Conservation (phyloP, 441 rosid genomes). For the Pelargonium fulgidum region DNA sequence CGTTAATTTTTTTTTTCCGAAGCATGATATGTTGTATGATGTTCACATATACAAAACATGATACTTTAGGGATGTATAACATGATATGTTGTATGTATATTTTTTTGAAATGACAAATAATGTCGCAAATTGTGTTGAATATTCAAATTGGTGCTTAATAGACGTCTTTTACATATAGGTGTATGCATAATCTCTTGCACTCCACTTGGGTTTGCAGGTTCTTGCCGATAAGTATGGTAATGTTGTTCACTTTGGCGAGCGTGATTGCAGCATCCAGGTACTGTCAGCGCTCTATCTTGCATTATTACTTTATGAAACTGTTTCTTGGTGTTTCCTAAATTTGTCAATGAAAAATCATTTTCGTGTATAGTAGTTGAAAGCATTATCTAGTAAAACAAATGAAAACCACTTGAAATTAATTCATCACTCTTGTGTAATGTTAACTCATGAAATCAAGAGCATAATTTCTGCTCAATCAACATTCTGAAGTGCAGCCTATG, state of each 20-base stretch:
- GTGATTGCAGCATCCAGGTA: slow-evolving; percentile 99
- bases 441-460: no score
- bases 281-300: slow-evolving; percentile 9
- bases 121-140: no score
- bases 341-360: neutral
- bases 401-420: neutral
- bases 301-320: neutral
- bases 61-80: no score
- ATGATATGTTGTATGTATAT: no score
- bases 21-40: no score
- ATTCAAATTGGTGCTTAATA: no score
- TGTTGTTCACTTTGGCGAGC: slow-evolving; percentile 96
- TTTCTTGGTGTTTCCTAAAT: neutral
- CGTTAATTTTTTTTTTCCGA: no score
- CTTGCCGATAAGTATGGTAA: slow-evolving; percentile 91
- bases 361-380: neutral
- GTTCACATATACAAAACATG: no score
- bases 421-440: neutral
- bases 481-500: slow-evolving; percentile 1
- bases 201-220: slow-evolving; percentile 42
- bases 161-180: no score
- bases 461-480: neutral
- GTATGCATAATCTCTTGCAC: slow-evolving; percentile 7
- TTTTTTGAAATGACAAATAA: no score
- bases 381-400: neutral